Percentiles rank a stretch among this genome's conserved stretches.
These are phyloP conservation scores for Coemansia sp. DNA, from an alignment of 192 early-diverging fungal species.

Conservation along the genomic window DNA sequence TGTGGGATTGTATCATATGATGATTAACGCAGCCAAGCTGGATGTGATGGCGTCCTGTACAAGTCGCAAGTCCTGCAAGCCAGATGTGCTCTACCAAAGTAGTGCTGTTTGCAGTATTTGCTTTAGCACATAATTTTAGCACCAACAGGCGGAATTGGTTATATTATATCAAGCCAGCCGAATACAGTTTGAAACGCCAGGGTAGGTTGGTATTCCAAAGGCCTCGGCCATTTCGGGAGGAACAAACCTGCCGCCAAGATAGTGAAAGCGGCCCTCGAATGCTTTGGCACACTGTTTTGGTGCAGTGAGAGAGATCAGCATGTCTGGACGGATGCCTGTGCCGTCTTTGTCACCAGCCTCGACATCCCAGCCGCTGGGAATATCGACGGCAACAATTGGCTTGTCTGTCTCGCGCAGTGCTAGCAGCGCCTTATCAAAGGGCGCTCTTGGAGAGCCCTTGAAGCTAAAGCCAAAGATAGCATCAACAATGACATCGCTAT, in stretches of 20 bases:
- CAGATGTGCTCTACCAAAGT: too few species aligned
- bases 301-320: constrained; percentile 88
- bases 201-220: constrained; percentile 70
- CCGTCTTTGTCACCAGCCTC: constrained; percentile 61
- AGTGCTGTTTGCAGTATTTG: too few species aligned
- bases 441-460: constrained; percentile 68
- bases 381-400: constrained; percentile 78
- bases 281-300: constrained; percentile 77
- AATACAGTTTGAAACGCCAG: constrained; percentile 71
- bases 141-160: too few species aligned
- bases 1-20: too few species aligned
- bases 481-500: constrained; percentile 75
- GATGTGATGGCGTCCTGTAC: too few species aligned
- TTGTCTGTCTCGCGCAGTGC: constrained; percentile 8
- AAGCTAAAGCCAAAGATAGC: constrained; percentile 95
- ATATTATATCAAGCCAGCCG: constrained; percentile 23
- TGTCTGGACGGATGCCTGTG: constrained; percentile 65
- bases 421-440: constrained; percentile 54
- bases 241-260: constrained; percentile 89
- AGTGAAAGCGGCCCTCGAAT: constrained; percentile 74
- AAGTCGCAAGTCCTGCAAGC: too few species aligned
- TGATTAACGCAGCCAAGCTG: too few species aligned
- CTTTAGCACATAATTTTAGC: too few species aligned
- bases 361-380: constrained; percentile 96
- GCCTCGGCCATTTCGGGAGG: constrained; percentile 67